These are phyloP conservation scores for Lipomyces kockii DNA, from an alignment of 805 yeast genomes.

Conservation along the genomic window DNA sequence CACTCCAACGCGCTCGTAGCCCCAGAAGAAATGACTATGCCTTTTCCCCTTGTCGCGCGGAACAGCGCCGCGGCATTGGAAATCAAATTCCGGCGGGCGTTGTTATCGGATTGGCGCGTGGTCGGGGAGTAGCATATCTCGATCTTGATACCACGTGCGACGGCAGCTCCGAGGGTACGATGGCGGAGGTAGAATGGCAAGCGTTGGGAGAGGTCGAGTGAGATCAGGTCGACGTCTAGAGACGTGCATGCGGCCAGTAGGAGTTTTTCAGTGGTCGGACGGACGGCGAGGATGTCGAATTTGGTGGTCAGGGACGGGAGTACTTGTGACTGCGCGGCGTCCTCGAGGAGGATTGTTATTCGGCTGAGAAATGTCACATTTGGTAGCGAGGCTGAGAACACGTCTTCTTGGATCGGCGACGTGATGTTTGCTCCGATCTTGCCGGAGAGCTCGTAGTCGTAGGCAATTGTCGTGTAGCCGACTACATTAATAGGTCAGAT, in stretches of 20 bases:
- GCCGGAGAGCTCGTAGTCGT: conserved; percentile 57
- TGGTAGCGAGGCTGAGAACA: conserved; percentile 10
- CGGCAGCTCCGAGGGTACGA: conserved; percentile 80
- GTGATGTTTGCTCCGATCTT: conserved; percentile 36
- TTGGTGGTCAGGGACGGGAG: conserved; percentile 50
- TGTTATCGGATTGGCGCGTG: conserved; percentile 30
- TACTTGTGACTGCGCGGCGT: conserved; percentile 74
- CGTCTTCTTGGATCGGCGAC: conserved; percentile 22
- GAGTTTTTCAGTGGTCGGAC: conserved; percentile 80
- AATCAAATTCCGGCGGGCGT: conserved; percentile 63
- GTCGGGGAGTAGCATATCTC: conserved; percentile 74
- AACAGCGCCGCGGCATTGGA: conserved; percentile 74
- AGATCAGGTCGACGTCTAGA: conserved; percentile 79
- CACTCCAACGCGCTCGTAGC: conserved; percentile 57
- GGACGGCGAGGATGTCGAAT: conserved; percentile 82
- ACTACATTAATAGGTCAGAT: conserved; percentile 15
- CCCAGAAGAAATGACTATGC: conserved; percentile 80
- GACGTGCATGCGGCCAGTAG: conserved; percentile 73
- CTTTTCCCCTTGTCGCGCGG: conserved; percentile 80
- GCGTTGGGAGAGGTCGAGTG: conserved; percentile 67
- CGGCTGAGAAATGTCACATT: conserved; percentile 51
- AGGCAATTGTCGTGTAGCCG: conserved; percentile 78
- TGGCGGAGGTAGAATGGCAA: conserved; percentile 81
- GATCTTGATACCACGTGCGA: conserved; percentile 78
- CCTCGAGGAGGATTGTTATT: conserved; percentile 75